Evolutionary conservation across 1,139 yeast species (phyloP).

Genomic region (Hyphopichia buzzinii): DNA sequence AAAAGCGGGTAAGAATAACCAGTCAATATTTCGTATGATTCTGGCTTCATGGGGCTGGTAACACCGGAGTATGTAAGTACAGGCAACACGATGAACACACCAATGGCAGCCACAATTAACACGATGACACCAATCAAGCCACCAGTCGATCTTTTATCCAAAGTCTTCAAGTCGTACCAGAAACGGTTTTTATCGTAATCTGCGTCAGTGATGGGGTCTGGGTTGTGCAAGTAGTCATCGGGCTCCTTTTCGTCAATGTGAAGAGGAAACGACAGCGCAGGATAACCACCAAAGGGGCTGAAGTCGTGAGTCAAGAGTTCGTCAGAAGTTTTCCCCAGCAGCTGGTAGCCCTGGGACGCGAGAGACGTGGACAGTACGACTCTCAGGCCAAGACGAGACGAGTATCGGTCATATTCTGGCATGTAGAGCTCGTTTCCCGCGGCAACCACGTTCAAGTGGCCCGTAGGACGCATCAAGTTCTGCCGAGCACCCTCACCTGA

Average conservation of each 20-base stretch:
- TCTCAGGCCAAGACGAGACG: slow-evolving; percentile 24
- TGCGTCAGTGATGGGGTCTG: slow-evolving; percentile 88
- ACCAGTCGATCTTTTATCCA: slow-evolving; percentile 59
- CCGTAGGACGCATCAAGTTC: not conserved
- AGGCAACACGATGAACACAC: slow-evolving; percentile 69
- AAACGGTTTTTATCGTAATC: slow-evolving; percentile 66
- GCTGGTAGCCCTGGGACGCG: slow-evolving; percentile 14
- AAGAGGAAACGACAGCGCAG: slow-evolving; percentile 82
- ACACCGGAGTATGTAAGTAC: slow-evolving; percentile 73
- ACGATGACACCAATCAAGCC: slow-evolving; percentile 58
- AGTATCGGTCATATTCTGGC: slow-evolving; percentile 26
- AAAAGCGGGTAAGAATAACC: slow-evolving; percentile 58
- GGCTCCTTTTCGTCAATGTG: slow-evolving; percentile 87
- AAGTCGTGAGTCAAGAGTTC: slow-evolving; percentile 26
- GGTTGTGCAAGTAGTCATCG: slow-evolving; percentile 89
- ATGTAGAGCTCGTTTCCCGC: slow-evolving; percentile 5
- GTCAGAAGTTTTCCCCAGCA: slow-evolving; percentile 5
- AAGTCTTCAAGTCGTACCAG: slow-evolving; percentile 53
- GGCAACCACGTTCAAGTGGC: slow-evolving; percentile 2
- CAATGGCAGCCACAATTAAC: slow-evolving; percentile 59
- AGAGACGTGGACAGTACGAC: slow-evolving; percentile 30
- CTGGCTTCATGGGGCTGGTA: slow-evolving; percentile 28
- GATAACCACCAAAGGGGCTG: slow-evolving; percentile 93
- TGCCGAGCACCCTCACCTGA: not conserved
- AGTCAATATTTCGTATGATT: slow-evolving; percentile 47